These are phyloP conservation scores for Leptoxyphium fumago DNA, from an alignment of 2,329 filamentous ascomycete genomes.

Conservation along the genomic window DNA sequence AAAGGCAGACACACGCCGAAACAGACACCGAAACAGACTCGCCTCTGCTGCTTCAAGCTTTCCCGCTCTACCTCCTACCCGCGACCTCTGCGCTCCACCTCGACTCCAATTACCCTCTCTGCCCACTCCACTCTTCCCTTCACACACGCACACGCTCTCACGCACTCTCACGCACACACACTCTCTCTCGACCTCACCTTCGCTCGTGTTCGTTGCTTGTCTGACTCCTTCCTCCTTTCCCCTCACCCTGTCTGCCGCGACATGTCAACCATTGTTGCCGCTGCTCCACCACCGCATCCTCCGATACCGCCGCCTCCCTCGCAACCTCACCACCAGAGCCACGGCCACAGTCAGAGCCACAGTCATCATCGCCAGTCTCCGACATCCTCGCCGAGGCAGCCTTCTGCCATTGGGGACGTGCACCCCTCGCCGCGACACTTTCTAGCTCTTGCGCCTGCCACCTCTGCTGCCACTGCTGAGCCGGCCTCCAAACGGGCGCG, in stretches of 20 bases:
- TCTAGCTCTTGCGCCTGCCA: conserved; percentile 25
- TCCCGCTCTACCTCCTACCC: neutral
- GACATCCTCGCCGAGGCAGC: conserved; percentile 3
- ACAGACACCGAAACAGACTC: too few species aligned
- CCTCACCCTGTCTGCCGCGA: conserved; percentile 1
- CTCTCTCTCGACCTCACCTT: too few species aligned
- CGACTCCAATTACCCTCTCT: neutral
- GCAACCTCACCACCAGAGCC: conserved; percentile 1
- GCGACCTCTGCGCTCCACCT: neutral
- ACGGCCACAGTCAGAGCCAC: neutral
- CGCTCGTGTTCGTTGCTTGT: neutral
- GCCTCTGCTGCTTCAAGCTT: too few species aligned
- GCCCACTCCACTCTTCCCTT: conserved; percentile 1
- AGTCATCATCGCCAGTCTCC: neutral
- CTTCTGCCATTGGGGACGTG: conserved; percentile 1
- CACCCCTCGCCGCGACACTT: conserved; percentile 27
- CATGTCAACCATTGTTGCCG: neutral
- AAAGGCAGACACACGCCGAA: too few species aligned
- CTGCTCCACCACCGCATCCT: neutral
- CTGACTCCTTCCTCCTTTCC: neutral
- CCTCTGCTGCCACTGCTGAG: conserved; percentile 6
- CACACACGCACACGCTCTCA: neutral
- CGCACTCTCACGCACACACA: neutral
- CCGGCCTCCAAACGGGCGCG: conserved; percentile 18
- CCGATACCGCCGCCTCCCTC: conserved; percentile 1